Conservation (phyloP, 2,329 filamentous ascomycete genomes). For the Microcyclosporella mali region DNA sequence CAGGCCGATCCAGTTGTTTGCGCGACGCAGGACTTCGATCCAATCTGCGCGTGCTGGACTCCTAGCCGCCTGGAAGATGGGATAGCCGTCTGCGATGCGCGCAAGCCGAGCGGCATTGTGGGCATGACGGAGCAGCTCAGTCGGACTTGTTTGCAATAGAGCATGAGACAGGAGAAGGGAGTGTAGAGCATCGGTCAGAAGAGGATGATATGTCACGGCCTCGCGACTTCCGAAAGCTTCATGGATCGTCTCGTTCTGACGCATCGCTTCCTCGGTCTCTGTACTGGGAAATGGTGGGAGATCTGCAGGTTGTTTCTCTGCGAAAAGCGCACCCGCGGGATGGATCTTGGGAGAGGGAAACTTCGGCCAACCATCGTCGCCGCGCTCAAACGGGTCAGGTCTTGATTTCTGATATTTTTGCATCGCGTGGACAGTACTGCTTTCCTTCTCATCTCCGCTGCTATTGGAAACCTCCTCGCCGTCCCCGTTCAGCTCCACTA, state of each 20-base stretch:
- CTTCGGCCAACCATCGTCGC: slow-evolving; percentile 39
- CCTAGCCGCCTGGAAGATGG: slow-evolving; percentile 67
- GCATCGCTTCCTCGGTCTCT: slow-evolving; percentile 21
- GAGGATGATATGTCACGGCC: slow-evolving; percentile 71
- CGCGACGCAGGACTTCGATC: slow-evolving; percentile 65
- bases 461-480: slow-evolving; percentile 16
- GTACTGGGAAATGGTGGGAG: slow-evolving; percentile 61
- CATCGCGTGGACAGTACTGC: slow-evolving; percentile 36
- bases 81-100: slow-evolving; percentile 70
- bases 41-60: slow-evolving; percentile 71
- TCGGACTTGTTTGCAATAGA: slow-evolving; percentile 70
- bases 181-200: slow-evolving; percentile 72
- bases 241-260: slow-evolving; percentile 24
- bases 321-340: slow-evolving; percentile 62
- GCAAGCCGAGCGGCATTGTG: slow-evolving; percentile 73
- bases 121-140: slow-evolving; percentile 71
- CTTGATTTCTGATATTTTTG: slow-evolving; percentile 36
- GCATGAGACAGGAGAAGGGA: slow-evolving; percentile 70
- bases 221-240: slow-evolving; percentile 48
- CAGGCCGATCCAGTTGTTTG: slow-evolving; percentile 65
- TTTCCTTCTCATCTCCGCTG: slow-evolving; percentile 17
- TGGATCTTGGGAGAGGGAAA: slow-evolving; percentile 48
- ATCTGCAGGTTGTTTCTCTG: slow-evolving; percentile 57
- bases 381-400: slow-evolving; percentile 26
- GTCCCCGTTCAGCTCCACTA: slow-evolving; percentile 11